Conservation (phyloP, 164 flowering plant species). For the Piper betle region DNA sequence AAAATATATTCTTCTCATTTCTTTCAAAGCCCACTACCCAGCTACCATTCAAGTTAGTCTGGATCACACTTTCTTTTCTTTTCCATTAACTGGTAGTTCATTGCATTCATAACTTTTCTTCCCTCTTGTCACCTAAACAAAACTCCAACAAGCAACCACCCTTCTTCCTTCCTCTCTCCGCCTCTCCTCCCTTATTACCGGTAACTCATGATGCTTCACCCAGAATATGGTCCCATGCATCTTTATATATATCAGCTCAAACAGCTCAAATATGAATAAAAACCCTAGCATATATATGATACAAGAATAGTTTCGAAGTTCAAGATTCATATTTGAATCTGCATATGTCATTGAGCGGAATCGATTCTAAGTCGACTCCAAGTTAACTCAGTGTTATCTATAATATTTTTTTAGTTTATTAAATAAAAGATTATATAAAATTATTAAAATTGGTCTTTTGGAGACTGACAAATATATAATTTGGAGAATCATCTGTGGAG, state of each 20-base stretch:
- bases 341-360: not conserved
- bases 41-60: not conserved
- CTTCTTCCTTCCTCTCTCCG: slow-evolving; percentile 3
- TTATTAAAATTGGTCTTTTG: too few relatives aligned
- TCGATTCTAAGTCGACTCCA: too few relatives aligned
- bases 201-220: too few relatives aligned
- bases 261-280: too few relatives aligned
- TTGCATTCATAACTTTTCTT: not conserved
- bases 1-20: not conserved
- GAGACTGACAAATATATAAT: too few relatives aligned
- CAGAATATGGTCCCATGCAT: too few relatives aligned
- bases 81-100: not conserved
- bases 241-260: too few relatives aligned
- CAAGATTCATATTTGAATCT: not conserved
- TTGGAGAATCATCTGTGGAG: too few relatives aligned
- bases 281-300: not conserved
- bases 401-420: too few relatives aligned
- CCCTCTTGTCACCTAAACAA: not conserved
- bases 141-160: not conserved
- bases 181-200: not conserved
- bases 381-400: too few relatives aligned
- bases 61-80: not conserved
- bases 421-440: too few relatives aligned
- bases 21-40: not conserved
- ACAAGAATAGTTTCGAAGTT: not conserved